Conservation (phyloP, 345 rosid species). For the Heritiera littoralis region DNA sequence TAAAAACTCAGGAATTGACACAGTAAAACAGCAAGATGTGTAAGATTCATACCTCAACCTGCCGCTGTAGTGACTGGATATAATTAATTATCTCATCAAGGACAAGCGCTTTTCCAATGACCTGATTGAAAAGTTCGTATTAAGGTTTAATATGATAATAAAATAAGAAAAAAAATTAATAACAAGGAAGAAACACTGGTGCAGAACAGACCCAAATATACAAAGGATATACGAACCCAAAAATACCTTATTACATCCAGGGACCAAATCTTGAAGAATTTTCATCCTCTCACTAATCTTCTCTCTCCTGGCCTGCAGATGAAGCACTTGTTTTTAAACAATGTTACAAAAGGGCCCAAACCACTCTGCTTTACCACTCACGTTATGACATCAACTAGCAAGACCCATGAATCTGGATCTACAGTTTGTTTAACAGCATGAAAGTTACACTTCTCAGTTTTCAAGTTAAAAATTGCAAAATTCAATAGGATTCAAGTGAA, state of each 20-base stretch:
- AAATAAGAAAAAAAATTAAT: not conserved
- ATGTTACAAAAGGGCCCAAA: not conserved
- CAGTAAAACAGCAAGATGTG: not conserved
- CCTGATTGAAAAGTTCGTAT: constrained; percentile 41
- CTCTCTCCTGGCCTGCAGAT: constrained; percentile 90
- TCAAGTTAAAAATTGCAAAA: constrained; percentile 4
- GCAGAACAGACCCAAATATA: not conserved
- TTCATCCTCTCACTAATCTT: constrained; percentile 96
- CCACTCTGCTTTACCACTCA: not conserved
- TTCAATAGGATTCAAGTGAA: constrained; percentile 23
- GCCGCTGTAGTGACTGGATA: constrained; percentile 83
- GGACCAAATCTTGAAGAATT: constrained; percentile 94
- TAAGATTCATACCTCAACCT: constrained; percentile 74
- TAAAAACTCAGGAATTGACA: not conserved
- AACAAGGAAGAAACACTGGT: not conserved
- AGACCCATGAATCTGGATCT: constrained; percentile 2
- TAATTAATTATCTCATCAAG: constrained; percentile 97
- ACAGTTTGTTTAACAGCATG: not conserved
- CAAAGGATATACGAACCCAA: not conserved
- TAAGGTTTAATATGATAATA: not conserved
- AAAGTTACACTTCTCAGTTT: not conserved
- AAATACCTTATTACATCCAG: constrained; percentile 89
- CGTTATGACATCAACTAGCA: not conserved
- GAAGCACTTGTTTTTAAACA: not conserved
- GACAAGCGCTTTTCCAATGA: constrained; percentile 93